Evolutionary conservation across 1,139 yeast genomes (phyloP).

Genomic region (Pichia sp.): DNA sequence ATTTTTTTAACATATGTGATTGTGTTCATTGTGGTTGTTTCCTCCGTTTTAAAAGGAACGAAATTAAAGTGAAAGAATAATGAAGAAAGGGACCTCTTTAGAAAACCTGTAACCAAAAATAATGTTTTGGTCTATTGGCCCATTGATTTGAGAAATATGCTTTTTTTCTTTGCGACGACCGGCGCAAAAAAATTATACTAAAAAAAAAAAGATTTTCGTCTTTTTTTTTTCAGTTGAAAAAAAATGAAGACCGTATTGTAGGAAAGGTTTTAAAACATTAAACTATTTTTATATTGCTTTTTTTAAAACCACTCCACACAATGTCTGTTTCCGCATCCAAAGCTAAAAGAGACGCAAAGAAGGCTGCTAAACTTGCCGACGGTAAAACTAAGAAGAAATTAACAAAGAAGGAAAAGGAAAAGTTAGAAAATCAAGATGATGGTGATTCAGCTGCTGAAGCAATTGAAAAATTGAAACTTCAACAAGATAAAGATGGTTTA

Average conservation of each 20-base stretch:
- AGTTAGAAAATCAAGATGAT: constrained; percentile 28
- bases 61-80: background rate
- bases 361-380: constrained; percentile 63
- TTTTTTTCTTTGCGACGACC: background rate
- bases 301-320: background rate
- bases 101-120: too few species aligned
- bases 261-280: too few species aligned
- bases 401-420: constrained; percentile 54
- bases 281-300: too few species aligned
- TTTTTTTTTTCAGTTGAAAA: background rate
- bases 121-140: too few species aligned
- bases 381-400: constrained; percentile 62
- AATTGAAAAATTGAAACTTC: constrained; percentile 82
- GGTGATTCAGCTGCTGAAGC: constrained; percentile 65
- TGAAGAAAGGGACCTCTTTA: background rate
- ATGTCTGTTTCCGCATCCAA: constrained; percentile 76
- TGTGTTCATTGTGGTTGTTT: background rate
- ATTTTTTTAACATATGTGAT: background rate
- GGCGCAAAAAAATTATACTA: background rate
- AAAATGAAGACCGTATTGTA: background rate
- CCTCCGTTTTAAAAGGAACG: background rate
- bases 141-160: too few species aligned
- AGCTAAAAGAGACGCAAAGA: constrained; percentile 94
- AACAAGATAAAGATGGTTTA: constrained; percentile 86
- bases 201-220: too few species aligned